A percentile compares a stretch with the other conserved stretches of the same genome.
Conservation (phyloP, 2,329 filamentous ascomycete genomes). For the Trichophyton mentagrophytes region DNA sequence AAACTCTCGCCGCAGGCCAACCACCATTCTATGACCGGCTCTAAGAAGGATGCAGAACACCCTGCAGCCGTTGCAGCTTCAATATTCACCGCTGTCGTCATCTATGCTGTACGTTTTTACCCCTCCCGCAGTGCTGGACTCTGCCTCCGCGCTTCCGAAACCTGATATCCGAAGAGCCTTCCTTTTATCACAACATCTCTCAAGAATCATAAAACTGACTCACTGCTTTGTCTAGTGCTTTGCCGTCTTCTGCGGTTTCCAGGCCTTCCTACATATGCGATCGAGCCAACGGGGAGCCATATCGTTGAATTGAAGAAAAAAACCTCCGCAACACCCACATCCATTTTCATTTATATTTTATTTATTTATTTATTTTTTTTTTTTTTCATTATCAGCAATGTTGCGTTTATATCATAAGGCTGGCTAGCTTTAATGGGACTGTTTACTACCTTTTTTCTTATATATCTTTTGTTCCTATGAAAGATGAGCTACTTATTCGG, state of each 20-base stretch:
- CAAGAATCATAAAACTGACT: neutral
- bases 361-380: too few relatives aligned
- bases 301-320: conserved; percentile 45
- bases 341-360: neutral
- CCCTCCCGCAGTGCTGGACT: neutral
- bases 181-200: neutral
- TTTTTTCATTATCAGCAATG: neutral
- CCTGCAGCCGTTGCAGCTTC: conserved; percentile 68
- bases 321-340: neutral
- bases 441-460: neutral
- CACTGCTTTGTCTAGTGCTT: conserved; percentile 50
- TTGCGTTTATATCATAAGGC: neutral
- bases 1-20: conserved; percentile 35
- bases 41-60: conserved; percentile 55
- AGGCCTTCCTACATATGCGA: conserved; percentile 74
- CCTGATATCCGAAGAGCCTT: neutral
- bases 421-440: neutral
- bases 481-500: neutral
- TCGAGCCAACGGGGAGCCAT: conserved; percentile 76
- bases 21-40: conserved; percentile 74
- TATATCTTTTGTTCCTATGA: neutral
- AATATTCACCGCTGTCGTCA: conserved; percentile 74
- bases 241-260: conserved; percentile 79
- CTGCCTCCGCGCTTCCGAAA: neutral
- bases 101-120: conserved; percentile 62